These are phyloP conservation scores for Mycena rebaudengoi DNA, from an alignment of 768 basidiomycete genomes.

Conservation along the genomic window DNA sequence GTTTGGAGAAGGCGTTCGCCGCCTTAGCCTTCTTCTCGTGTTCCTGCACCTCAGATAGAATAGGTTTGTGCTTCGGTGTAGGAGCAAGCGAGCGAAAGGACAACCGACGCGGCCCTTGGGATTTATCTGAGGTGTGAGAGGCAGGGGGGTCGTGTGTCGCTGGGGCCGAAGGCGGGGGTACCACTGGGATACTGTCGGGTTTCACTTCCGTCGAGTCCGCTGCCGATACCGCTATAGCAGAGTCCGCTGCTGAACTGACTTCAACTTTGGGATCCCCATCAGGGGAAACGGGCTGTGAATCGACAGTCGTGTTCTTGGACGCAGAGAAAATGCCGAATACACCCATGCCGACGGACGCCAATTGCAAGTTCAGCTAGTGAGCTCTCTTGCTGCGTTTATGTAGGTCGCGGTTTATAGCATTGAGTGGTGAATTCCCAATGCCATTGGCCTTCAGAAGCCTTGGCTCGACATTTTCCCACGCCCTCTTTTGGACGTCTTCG, in stretches of 20 bases:
- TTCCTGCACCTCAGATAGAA: slow-evolving; percentile 46
- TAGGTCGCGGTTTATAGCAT: no score
- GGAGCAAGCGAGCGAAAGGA: slow-evolving; percentile 57
- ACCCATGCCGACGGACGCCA: slow-evolving; percentile 32
- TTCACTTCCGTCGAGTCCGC: slow-evolving; percentile 7
- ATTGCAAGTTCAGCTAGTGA: no score
- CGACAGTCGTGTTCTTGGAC: not conserved
- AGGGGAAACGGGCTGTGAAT: slow-evolving; percentile 5
- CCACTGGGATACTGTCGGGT: not conserved
- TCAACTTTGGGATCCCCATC: not conserved
- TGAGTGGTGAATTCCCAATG: no score
- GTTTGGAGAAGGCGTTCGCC: slow-evolving; percentile 45
- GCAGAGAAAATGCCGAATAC: slow-evolving; percentile 36
- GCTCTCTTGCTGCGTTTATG: no score
- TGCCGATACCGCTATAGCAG: no score
- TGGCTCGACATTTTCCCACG: no score
- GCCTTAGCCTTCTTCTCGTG: slow-evolving; percentile 50
- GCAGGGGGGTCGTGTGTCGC: not conserved
- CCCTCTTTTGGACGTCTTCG: no score
- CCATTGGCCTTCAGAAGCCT: no score
- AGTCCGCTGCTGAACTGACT: not conserved
- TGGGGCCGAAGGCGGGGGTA: not conserved
- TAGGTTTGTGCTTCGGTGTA: slow-evolving; percentile 42
- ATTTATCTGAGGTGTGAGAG: slow-evolving; percentile 19
- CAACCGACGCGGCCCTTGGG: slow-evolving; percentile 48